These are phyloP conservation scores for Paraglomus occultum DNA, from an alignment of 192 early-diverging fungal genomes.

Conservation along the genomic window DNA sequence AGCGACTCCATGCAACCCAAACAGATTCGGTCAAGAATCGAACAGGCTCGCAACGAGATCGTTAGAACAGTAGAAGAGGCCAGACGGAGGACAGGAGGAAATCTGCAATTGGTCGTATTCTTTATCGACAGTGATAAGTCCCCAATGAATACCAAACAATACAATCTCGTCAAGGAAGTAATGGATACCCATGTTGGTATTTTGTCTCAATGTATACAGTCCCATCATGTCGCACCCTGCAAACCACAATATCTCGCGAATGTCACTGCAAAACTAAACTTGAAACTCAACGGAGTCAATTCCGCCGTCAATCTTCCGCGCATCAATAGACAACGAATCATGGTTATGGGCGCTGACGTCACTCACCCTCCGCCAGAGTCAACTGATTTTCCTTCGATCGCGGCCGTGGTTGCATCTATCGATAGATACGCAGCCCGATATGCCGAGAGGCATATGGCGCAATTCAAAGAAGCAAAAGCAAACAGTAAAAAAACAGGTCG, in stretches of 20 bases:
- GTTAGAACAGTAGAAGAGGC: constrained; percentile 46
- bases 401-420: constrained; percentile 42
- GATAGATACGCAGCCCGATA: constrained; percentile 57
- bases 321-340: constrained; percentile 63
- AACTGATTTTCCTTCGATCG: constrained; percentile 17
- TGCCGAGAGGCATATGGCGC: constrained; percentile 51
- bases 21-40: constrained; percentile 66
- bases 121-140: constrained; percentile 55
- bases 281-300: constrained; percentile 90
- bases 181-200: constrained; percentile 86
- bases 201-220: constrained; percentile 89
- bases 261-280: constrained; percentile 90
- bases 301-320: constrained; percentile 64
- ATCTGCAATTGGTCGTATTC: constrained; percentile 76
- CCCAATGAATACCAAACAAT: constrained; percentile 72
- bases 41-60: constrained; percentile 51
- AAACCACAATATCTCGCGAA: constrained; percentile 92
- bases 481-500: constrained; percentile 38
- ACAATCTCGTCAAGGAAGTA: constrained; percentile 84
- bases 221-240: constrained; percentile 70
- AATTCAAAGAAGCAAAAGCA: constrained; percentile 10
- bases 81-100: constrained; percentile 56
- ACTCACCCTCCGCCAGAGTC: constrained; percentile 70
- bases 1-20: constrained; percentile 48
- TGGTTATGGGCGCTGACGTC: constrained; percentile 89